These are phyloP conservation scores for Croton laevigatus DNA, from an alignment of 441 rosid genomes.

Conservation along the genomic window DNA sequence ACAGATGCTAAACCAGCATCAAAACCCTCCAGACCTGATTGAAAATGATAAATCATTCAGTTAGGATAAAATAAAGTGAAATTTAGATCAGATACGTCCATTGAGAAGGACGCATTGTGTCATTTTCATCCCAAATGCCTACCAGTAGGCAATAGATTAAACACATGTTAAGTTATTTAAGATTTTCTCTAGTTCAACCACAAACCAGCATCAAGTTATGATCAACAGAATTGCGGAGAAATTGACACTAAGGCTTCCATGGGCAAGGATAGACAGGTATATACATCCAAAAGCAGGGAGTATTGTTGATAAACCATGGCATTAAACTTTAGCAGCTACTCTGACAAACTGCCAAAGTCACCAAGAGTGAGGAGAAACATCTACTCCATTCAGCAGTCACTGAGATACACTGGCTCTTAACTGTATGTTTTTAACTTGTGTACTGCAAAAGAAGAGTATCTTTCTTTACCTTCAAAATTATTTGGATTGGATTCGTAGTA, in stretches of 20 bases:
- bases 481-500: not conserved
- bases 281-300: not conserved
- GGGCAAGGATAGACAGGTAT: not conserved
- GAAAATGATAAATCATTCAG: constrained; percentile 14
- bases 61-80: constrained; percentile 7
- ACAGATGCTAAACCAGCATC: constrained; percentile 91
- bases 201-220: not conserved
- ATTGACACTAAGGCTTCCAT: constrained; percentile 1
- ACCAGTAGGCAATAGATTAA: constrained; percentile 4
- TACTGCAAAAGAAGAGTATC: not conserved
- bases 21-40: constrained; percentile 77
- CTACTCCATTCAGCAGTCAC: not conserved
- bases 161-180: not conserved
- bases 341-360: constrained; percentile 4
- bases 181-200: not conserved
- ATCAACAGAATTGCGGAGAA: not conserved
- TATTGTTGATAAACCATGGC: not conserved
- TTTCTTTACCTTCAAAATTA: constrained; percentile 1
- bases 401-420: not conserved
- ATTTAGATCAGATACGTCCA: not conserved
- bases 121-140: not conserved
- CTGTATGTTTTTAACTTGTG: not conserved
- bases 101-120: constrained; percentile 6
- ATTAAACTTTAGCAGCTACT: not conserved
- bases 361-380: not conserved